Evolutionary conservation across 108 stramenopile species (phyloP), one percentile per base, ranked within the genome.

Genomic region (Epipyxis sp.): DNA sequence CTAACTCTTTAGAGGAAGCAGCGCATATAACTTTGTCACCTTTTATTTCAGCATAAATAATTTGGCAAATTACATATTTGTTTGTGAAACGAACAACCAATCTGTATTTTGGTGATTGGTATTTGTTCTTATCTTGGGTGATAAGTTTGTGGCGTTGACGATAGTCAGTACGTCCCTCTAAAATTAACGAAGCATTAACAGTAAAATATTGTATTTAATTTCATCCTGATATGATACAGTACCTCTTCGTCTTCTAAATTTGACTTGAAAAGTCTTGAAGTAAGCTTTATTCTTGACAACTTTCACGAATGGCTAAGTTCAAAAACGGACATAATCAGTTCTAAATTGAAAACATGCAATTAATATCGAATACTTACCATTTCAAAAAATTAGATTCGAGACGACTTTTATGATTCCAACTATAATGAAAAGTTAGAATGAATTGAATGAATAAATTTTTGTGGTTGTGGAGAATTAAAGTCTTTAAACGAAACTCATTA

Each of bases 101-200:
- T 77, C 98, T 91, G 89, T 99, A 97, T 90, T 99, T 99, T 79
- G 94, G 95, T 35, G 92, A 85, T 81, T 95, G 92, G 94, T 98
- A 99, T 91, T 99, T 99, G 94, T 97, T 97, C 95, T 98, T 98
- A 80, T 93, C 95, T 81, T 98, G 94, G 79, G 90, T 88, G 79
- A 93, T 92, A 13, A 99, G 87, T 72, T 94, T 89, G 89, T 95
- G 94, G 77, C 98, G 96, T 79, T 95, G 94, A 82, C 95, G 94
- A 94, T 99, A 99, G 89, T 99, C 98, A 65, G 98, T 99, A 88
- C 92, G 92, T 77, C 97, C 98, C 88, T 97, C 97, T 67, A 30
- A 13, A 10, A 0, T 41, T 59, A 32, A 45, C 30, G 25, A 30
- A n/a, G n/a, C n/a, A n/a, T n/a, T n/a, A n/a, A n/a, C n/a, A 0